phyloP scores from a whole-genome alignment of 805 yeast genomes.

The Barnettozyma pratensis region DNA sequence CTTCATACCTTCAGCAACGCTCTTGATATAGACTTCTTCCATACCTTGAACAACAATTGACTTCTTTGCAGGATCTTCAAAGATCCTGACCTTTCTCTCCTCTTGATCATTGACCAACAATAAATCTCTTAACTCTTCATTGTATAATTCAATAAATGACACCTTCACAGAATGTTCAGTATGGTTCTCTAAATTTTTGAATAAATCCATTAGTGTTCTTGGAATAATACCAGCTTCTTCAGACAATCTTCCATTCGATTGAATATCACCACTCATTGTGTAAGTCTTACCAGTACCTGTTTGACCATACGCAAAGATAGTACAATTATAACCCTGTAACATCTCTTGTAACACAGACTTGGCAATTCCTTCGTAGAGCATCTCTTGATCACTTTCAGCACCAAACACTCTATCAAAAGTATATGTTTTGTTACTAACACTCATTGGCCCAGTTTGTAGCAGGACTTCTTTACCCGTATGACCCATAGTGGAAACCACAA shows the following conservation, averaged over 20 bases:
- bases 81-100: constrained; percentile 46
- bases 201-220: constrained; percentile 49
- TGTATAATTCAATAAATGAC: constrained; percentile 76
- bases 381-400: constrained; percentile 69
- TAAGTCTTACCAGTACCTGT: constrained; percentile 85
- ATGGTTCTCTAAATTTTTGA: constrained; percentile 38
- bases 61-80: constrained; percentile 41
- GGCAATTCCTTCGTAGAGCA: constrained; percentile 62
- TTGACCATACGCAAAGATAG: constrained; percentile 83
- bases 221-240: constrained; percentile 62
- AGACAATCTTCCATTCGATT: constrained; percentile 33
- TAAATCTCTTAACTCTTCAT: constrained; percentile 73
- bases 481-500: constrained; percentile 47
- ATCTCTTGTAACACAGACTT: constrained; percentile 54
- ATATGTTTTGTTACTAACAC: constrained; percentile 43
- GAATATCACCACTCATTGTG: constrained; percentile 66
- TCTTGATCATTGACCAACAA: constrained; percentile 32
- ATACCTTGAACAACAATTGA: constrained; percentile 52
- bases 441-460: constrained; percentile 35
- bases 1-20: constrained; percentile 46
- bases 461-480: constrained; percentile 41
- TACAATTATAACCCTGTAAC: constrained; percentile 68
- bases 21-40: constrained; percentile 46
- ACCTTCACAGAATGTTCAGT: constrained; percentile 60
- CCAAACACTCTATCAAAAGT: constrained; percentile 78